Percentiles rank a stretch among this genome's conserved stretches.
These are phyloP conservation scores for Neofusicoccum kwambonambiense DNA, from an alignment of 2,329 filamentous ascomycete species.

Conservation along the genomic window DNA sequence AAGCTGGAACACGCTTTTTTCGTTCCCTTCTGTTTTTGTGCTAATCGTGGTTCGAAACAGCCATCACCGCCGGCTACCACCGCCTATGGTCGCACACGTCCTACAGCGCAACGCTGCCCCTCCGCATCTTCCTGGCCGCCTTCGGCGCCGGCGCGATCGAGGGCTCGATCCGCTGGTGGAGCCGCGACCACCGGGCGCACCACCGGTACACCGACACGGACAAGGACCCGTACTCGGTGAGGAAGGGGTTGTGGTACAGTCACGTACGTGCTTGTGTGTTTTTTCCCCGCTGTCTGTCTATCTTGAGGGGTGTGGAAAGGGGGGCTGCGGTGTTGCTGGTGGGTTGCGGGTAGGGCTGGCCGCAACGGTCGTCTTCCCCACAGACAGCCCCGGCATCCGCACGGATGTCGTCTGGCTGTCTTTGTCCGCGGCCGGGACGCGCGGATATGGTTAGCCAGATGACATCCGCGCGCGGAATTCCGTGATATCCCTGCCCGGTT, in stretches of 20 bases:
- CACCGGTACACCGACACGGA: slow-evolving; percentile 91
- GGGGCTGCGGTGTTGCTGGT: background rate
- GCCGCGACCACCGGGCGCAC: slow-evolving; percentile 80
- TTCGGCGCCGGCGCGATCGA: slow-evolving; percentile 81
- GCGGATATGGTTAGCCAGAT: no score
- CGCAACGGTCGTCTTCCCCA: background rate
- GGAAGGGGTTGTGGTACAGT: slow-evolving; percentile 66
- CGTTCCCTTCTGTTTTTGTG: background rate
- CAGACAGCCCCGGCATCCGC: no score
- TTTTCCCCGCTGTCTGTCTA: background rate
- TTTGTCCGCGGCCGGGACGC: background rate
- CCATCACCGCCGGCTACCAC: slow-evolving; percentile 61
- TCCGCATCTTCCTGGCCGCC: slow-evolving; percentile 79
- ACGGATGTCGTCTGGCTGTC: background rate
- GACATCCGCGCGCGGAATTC: background rate
- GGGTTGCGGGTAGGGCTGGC: background rate
- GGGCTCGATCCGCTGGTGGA: slow-evolving; percentile 87
- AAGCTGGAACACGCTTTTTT: no score
- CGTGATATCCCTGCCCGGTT: background rate
- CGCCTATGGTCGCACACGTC: slow-evolving; percentile 84
- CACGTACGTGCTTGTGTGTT: background rate
- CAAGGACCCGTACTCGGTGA: slow-evolving; percentile 87
- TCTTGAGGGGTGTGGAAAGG: background rate
- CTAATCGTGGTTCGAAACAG: background rate
- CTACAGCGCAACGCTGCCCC: slow-evolving; percentile 72